phyloP scores from a whole-genome alignment of 177 flowering plant genomes.

The Telopea speciosissima region DNA sequence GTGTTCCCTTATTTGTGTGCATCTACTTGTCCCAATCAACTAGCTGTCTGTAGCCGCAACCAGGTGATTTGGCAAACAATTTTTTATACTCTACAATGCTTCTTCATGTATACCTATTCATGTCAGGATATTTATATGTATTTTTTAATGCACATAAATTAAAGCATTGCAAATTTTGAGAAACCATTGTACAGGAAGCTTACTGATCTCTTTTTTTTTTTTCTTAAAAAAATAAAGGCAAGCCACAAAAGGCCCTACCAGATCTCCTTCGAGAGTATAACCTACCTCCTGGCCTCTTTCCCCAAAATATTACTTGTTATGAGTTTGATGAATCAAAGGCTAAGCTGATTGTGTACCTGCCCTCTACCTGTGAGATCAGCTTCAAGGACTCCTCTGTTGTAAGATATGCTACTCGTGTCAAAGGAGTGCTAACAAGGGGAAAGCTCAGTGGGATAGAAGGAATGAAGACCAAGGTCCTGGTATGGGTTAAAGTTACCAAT shows the following conservation, averaged over 20 bases:
- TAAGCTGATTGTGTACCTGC: constrained; percentile 69
- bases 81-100: neutral
- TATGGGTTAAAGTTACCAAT: constrained; percentile 85
- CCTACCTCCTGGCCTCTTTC: constrained; percentile 86
- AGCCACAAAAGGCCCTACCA: constrained; percentile 64
- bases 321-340: constrained; percentile 77
- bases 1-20: no score
- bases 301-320: constrained; percentile 69
- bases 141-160: neutral
- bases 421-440: constrained; percentile 61
- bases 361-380: constrained; percentile 68
- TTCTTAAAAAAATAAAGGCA: constrained; percentile 54
- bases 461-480: constrained; percentile 86
- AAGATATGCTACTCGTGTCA: constrained; percentile 74
- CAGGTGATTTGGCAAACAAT: no score
- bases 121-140: neutral
- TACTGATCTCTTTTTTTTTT: neutral
- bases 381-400: constrained; percentile 82
- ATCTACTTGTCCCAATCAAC: no score
- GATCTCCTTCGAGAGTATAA: constrained; percentile 80
- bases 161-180: neutral
- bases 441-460: constrained; percentile 81
- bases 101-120: neutral
- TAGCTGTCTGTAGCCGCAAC: no score
- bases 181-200: neutral